Evolutionary conservation across 73 alveolate species (phyloP).

Genomic region (Strombidium stylifer): DNA sequence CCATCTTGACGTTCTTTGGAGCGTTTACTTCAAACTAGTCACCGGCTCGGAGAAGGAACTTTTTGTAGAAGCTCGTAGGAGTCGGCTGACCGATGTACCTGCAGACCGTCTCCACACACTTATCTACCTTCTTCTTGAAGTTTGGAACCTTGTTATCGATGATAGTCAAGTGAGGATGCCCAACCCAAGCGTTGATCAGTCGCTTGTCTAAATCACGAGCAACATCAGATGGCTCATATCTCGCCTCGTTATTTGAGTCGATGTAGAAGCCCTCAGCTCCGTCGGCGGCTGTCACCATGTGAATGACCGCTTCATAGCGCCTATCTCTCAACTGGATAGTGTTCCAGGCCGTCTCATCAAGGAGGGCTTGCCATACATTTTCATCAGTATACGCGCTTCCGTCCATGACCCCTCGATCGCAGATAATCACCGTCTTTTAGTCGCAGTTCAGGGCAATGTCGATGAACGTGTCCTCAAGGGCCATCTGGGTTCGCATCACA

Average conservation of each 20-base stretch:
- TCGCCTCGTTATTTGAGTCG: slow-evolving; percentile 48
- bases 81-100: slow-evolving; percentile 57
- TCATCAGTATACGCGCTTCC: slow-evolving; percentile 79
- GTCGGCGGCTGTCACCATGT: slow-evolving; percentile 80
- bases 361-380: slow-evolving; percentile 75
- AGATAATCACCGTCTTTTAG: slow-evolving; percentile 47
- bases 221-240: slow-evolving; percentile 59
- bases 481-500: slow-evolving; percentile 68
- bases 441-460: slow-evolving; percentile 61
- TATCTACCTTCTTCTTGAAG: slow-evolving; percentile 72
- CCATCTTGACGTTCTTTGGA: slow-evolving; percentile 41
- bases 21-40: slow-evolving; percentile 4
- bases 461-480: slow-evolving; percentile 69
- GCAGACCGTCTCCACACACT: slow-evolving; percentile 32
- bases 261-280: slow-evolving; percentile 79
- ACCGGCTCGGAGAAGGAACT: slow-evolving; percentile 39
- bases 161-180: slow-evolving; percentile 74
- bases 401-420: slow-evolving; percentile 77
- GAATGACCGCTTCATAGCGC: slow-evolving; percentile 79
- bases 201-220: slow-evolving; percentile 64
- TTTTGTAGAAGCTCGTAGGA: slow-evolving; percentile 39
- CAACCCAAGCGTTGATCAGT: slow-evolving; percentile 70
- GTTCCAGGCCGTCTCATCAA: slow-evolving; percentile 72
- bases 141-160: slow-evolving; percentile 58
- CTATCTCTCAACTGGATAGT: slow-evolving; percentile 69